Conservation (phyloP, 2,329 filamentous ascomycete genomes). For the Lithohypha guttulata region DNA sequence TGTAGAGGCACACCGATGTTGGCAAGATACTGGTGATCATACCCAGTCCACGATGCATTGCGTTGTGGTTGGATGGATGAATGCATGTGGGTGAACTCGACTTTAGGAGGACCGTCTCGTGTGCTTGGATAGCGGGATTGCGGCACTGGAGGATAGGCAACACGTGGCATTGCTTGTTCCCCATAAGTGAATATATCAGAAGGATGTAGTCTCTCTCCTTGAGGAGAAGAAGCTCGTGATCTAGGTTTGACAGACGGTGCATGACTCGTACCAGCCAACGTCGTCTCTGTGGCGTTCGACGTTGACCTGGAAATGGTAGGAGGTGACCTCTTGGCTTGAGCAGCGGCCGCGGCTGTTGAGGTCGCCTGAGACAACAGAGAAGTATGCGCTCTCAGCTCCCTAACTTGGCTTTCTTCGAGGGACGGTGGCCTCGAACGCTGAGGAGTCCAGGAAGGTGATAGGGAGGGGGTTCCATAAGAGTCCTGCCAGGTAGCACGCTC, state of each 20-base stretch:
- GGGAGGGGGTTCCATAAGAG: conserved; percentile 14
- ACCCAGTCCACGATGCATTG: conserved; percentile 5
- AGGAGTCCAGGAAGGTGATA: conserved; percentile 11
- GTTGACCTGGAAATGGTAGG: conserved; percentile 10
- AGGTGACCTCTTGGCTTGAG: conserved; percentile 17
- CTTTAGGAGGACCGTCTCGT: not conserved
- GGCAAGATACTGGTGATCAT: not conserved
- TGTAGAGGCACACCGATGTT: not conserved
- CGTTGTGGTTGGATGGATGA: not conserved
- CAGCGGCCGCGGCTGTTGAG: conserved; percentile 15
- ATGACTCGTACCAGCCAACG: conserved; percentile 2
- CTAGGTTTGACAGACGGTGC: not conserved
- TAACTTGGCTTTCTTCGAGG: conserved; percentile 16
- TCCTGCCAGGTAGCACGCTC: conserved; percentile 12
- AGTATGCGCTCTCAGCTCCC: conserved; percentile 17
- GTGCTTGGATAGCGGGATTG: conserved; percentile 2
- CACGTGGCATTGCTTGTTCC: not conserved
- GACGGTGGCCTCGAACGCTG: conserved; percentile 17
- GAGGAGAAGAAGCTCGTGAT: conserved; percentile 4
- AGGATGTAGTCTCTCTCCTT: not conserved
- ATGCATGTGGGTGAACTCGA: not conserved
- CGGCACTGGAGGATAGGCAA: not conserved
- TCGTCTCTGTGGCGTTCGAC: conserved; percentile 3
- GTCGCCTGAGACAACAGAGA: conserved; percentile 20
- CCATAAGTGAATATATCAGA: conserved; percentile 3